Conservation (phyloP, 176 grass and related monocot species). For the Rhynchospora pubera region DNA sequence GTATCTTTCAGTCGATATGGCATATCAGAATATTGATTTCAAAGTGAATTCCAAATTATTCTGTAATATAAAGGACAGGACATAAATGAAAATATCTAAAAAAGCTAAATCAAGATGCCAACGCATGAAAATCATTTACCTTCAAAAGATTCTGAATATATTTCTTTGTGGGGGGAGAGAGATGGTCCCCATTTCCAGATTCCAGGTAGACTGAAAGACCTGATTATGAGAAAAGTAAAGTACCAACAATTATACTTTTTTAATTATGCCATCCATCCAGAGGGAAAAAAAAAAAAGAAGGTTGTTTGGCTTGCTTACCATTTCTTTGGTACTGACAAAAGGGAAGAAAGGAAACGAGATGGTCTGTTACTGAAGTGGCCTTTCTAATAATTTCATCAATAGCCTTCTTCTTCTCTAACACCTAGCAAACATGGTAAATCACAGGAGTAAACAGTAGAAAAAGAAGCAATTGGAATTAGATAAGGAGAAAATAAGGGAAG, state of each 20-base stretch:
- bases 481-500: background rate
- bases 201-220: slow-evolving; percentile 63
- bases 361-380: slow-evolving; percentile 43
- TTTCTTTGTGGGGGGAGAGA: slow-evolving; percentile 41
- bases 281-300: background rate
- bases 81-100: background rate
- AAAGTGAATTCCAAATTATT: background rate
- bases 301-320: slow-evolving; percentile 28
- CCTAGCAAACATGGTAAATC: slow-evolving; percentile 23
- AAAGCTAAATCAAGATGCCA: background rate
- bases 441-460: background rate
- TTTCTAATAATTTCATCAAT: slow-evolving; percentile 50
- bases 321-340: slow-evolving; percentile 56
- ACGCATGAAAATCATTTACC: slow-evolving; percentile 17
- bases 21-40: background rate
- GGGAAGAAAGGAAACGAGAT: slow-evolving; percentile 46
- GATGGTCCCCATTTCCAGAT: slow-evolving; percentile 45
- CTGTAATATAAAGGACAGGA: background rate
- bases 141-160: slow-evolving; percentile 82
- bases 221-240: slow-evolving; percentile 26
- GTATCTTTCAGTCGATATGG: background rate
- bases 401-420: slow-evolving; percentile 58
- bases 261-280: background rate
- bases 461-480: background rate
- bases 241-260: background rate